A percentile compares a stretch with the other conserved stretches of the same genome.
Evolutionary conservation across 2,329 filamentous ascomycete genomes (phyloP).

Genomic region (Tolypocladium ovalisporum): DNA sequence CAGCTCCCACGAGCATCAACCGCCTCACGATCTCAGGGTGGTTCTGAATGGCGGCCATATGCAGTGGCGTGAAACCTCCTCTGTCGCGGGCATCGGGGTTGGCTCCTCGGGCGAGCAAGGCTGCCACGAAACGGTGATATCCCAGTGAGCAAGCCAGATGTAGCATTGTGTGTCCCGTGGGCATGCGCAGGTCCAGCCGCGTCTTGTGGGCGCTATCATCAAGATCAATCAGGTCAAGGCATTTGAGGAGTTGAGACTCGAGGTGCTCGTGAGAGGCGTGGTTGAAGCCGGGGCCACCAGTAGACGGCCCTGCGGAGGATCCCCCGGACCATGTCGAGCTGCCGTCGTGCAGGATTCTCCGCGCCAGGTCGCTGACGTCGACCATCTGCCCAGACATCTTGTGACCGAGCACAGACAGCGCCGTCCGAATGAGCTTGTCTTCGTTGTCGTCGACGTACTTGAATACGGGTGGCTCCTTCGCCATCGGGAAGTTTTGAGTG

Average conservation of each 20-base stretch:
- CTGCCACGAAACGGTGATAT: slow-evolving; percentile 64
- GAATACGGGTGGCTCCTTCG: slow-evolving; percentile 43
- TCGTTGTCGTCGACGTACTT: slow-evolving; percentile 66
- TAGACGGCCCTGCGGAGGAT: slow-evolving; percentile 26
- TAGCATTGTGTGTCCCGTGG: slow-evolving; percentile 69
- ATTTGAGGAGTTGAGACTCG: slow-evolving; percentile 58
- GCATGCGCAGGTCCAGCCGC: slow-evolving; percentile 51
- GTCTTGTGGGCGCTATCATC: slow-evolving; percentile 61
- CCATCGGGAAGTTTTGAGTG: slow-evolving; percentile 22
- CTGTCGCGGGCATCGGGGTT: slow-evolving; percentile 65
- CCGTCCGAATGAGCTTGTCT: slow-evolving; percentile 56
- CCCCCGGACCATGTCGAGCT: slow-evolving; percentile 35
- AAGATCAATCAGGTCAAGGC: slow-evolving; percentile 69
- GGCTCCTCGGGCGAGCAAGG: slow-evolving; percentile 66
- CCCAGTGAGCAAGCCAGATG: slow-evolving; percentile 70
- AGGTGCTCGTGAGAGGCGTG: slow-evolving; percentile 38
- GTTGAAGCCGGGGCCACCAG: slow-evolving; percentile 32
- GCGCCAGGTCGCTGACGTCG: slow-evolving; percentile 50
- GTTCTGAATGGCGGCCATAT: slow-evolving; percentile 68
- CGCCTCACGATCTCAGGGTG: slow-evolving; percentile 67
- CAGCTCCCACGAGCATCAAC: slow-evolving; percentile 62
- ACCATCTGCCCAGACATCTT: slow-evolving; percentile 55
- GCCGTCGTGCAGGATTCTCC: slow-evolving; percentile 45
- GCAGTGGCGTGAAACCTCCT: slow-evolving; percentile 71
- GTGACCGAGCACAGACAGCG: slow-evolving; percentile 51